Base-by-base conservation (phyloP, 192 early-diverging fungal genomes). In the Ramicandelaber brevisporus region DNA sequence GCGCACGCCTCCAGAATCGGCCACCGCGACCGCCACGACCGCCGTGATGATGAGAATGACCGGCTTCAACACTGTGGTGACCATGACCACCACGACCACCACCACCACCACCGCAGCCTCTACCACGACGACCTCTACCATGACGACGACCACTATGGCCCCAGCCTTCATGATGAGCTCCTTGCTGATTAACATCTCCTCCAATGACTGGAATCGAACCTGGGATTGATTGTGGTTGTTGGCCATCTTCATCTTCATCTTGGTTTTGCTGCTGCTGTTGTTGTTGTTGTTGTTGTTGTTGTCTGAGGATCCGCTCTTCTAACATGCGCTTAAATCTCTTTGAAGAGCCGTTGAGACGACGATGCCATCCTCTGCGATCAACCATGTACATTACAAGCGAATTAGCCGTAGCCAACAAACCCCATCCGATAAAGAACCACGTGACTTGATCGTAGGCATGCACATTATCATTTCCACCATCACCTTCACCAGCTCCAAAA, bases 401-500 rank as follows among this genome's bases (percentile, higher is more conserved):
- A 11, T 21, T 21, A 9, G 22, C n/a, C 2, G 42, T 54, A 25
- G 50, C 43, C 14, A 54, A 21, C 7, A 34, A 33, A 14, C 57
- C 57, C 57, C 57, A 59, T 4, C 34, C 40, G 9, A 50, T 30
- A 19, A 50, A 59, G 17, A 59, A 59, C 4, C 30, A 44, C 57
- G 54, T 59, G 2, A 40, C 57, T 17, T 53, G 50, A 31, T 46
- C 41, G 36, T 59, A 59, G 37, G 44, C 47, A 23, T 59, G 43
- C 22, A 41, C 40, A 4, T 40, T 28, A 3, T 50, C 50, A 14
- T 44, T 4, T 14, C 9, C 17, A 14, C 17, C 29, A 4, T 6
- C 29, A 14, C 17, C 16, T 13, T 2, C 10, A 5, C 3, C 2
- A 13, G 8, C 29, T 5, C 29, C 29, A 2, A 2, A 15, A 2